Percentiles rank a stretch among this genome's conserved stretches.
phyloP scores from a whole-genome alignment of 2,329 filamentous ascomycete genomes.

The Scytalidium sp. region DNA sequence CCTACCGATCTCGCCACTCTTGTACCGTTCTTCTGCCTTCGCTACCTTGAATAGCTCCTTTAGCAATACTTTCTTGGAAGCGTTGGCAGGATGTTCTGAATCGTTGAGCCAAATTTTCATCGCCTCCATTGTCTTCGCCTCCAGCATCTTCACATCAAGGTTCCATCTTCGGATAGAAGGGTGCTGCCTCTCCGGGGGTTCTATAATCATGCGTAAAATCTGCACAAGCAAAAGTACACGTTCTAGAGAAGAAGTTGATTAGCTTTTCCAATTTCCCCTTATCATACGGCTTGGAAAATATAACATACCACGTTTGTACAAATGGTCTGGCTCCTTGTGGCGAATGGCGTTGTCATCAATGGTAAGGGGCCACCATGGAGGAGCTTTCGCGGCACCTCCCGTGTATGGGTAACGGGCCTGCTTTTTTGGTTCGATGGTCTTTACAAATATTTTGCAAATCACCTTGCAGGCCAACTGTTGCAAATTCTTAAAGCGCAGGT shows the following conservation, averaged over 20 bases:
- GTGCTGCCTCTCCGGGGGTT: constrained; percentile 31
- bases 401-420: constrained; percentile 74
- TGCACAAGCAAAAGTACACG: constrained; percentile 57
- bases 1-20: constrained; percentile 55
- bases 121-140: constrained; percentile 56
- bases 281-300: background rate
- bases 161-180: constrained; percentile 49
- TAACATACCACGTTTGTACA: constrained; percentile 60
- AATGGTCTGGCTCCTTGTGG: constrained; percentile 72
- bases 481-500: constrained; percentile 59
- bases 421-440: constrained; percentile 73
- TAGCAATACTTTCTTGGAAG: constrained; percentile 51
- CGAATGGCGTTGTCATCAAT: constrained; percentile 55
- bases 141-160: constrained; percentile 46
- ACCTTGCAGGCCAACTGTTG: constrained; percentile 71
- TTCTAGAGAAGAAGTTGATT: constrained; percentile 38
- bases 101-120: constrained; percentile 57
- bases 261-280: background rate
- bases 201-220: constrained; percentile 53
- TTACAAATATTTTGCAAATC: constrained; percentile 74
- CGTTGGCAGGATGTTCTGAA: constrained; percentile 49
- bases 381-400: constrained; percentile 57
- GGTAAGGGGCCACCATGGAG: constrained; percentile 64
- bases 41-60: constrained; percentile 63
- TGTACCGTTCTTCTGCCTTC: constrained; percentile 52